Percentiles rank a stretch among this genome's conserved stretches.
Evolutionary conservation across 1,284 basidiomycete species (phyloP).

Genomic region (Marasmius fiardii): DNA sequence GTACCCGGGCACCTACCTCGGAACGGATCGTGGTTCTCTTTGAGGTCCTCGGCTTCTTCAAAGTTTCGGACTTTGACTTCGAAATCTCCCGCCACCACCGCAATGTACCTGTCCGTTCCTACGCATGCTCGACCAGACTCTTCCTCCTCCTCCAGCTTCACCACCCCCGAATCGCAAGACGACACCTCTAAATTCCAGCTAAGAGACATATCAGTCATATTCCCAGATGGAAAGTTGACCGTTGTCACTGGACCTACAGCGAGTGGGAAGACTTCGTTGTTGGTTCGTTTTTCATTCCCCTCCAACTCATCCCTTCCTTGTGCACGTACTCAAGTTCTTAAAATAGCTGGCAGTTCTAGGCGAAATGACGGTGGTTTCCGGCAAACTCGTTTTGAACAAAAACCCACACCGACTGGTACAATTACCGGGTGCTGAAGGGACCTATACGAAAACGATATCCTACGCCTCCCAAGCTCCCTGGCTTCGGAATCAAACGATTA

Average conservation of each 20-base stretch:
- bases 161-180: constrained; percentile 43
- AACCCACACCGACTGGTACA: constrained; percentile 64
- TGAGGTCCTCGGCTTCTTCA: too few relatives aligned
- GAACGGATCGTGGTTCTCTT: too few relatives aligned
- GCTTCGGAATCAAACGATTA: constrained; percentile 56
- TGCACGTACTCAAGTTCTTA: background rate
- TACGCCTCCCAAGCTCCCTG: constrained; percentile 86
- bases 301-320: background rate
- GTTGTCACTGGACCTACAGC: too few relatives aligned
- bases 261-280: background rate
- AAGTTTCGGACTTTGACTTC: too few relatives aligned
- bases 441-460: constrained; percentile 72
- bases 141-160: constrained; percentile 42
- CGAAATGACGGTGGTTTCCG: constrained; percentile 44
- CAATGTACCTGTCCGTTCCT: too few relatives aligned
- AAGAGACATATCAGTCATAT: background rate
- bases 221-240: too few relatives aligned
- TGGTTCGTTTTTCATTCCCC: background rate
- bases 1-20: background rate
- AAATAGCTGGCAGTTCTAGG: background rate
- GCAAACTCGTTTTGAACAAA: constrained; percentile 48
- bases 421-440: constrained; percentile 61
- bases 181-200: background rate
- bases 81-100: too few relatives aligned
- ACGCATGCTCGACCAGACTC: too few relatives aligned